A percentile compares a stretch with the other conserved stretches of the same genome.
phyloP scores from a whole-genome alignment of 139 green algal species.

The Chlorella vulgaris region DNA sequence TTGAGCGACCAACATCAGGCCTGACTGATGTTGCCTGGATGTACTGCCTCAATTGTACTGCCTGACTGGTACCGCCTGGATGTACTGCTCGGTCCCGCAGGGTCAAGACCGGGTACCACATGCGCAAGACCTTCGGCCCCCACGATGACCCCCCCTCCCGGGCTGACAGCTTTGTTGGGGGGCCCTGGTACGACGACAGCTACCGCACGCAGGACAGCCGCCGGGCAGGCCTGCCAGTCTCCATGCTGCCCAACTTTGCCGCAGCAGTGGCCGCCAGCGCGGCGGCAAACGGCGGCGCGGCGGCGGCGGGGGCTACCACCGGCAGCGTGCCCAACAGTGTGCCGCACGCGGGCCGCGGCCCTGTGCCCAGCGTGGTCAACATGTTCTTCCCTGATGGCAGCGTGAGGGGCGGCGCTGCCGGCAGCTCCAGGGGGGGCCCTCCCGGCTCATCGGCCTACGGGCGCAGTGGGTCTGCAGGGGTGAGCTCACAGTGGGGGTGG shows the following conservation, averaged over 20 bases:
- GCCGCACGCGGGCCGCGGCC: background rate
- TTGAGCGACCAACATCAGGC: background rate
- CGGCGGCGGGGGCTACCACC: background rate
- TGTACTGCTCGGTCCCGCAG: background rate
- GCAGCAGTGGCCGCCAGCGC: background rate
- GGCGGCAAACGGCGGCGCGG: background rate
- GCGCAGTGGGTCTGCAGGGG: no score
- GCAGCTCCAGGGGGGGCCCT: background rate
- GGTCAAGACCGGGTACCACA: slow-evolving; percentile 17
- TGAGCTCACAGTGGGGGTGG: no score
- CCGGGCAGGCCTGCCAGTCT: slow-evolving; percentile 7
- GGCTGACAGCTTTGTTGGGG: slow-evolving; percentile 12
- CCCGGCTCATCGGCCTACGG: background rate
- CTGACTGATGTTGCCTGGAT: no score
- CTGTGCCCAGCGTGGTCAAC: background rate
- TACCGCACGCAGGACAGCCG: slow-evolving; percentile 23
- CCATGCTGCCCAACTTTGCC: background rate
- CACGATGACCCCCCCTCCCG: slow-evolving; percentile 9
- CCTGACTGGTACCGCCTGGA: no score
- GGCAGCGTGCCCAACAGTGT: background rate
- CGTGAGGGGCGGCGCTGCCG: background rate
- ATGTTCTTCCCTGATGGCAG: slow-evolving; percentile 9
- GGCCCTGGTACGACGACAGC: slow-evolving; percentile 11
- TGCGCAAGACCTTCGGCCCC: slow-evolving; percentile 31
- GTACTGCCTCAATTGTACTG: no score